These are phyloP conservation scores for Tardiomyces blankii DNA, from an alignment of 1,139 yeast species.

Conservation along the genomic window DNA sequence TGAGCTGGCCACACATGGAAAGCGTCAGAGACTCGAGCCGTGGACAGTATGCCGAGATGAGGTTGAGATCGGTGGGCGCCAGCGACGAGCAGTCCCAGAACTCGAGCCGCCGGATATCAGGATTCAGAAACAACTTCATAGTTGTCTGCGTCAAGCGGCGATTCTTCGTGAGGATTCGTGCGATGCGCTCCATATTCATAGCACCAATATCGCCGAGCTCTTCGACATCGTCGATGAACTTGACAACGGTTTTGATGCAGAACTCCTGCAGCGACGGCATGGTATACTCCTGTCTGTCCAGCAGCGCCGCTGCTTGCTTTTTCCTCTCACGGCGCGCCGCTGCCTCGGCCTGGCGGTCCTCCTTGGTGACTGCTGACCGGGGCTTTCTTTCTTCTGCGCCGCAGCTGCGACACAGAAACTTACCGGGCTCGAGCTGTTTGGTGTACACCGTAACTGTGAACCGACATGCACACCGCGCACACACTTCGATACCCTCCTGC, in stretches of 20 bases:
- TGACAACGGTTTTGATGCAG: slow-evolving; percentile 61
- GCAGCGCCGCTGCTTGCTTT: slow-evolving; percentile 70
- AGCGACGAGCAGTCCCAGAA: slow-evolving; percentile 92
- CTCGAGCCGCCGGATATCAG: slow-evolving; percentile 44
- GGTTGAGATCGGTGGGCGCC: slow-evolving; percentile 49
- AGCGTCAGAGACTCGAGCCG: slow-evolving; percentile 52
- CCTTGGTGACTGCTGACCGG: slow-evolving; percentile 28
- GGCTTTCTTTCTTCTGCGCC: slow-evolving; percentile 14
- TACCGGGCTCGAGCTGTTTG: slow-evolving; percentile 35
- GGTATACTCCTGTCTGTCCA: slow-evolving; percentile 50
- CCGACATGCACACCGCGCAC: slow-evolving; percentile 46
- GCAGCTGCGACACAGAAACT: slow-evolving; percentile 52
- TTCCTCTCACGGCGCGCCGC: slow-evolving; percentile 65
- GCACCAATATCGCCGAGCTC: slow-evolving; percentile 71
- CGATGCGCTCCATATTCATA: slow-evolving; percentile 50
- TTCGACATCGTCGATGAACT: slow-evolving; percentile 66
- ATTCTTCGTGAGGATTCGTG: slow-evolving; percentile 69
- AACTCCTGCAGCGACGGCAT: slow-evolving; percentile 71
- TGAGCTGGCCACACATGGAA: slow-evolving; percentile 89
- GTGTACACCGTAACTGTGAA: slow-evolving; percentile 61
- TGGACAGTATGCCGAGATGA: slow-evolving; percentile 75
- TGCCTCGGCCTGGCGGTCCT: slow-evolving; percentile 35
- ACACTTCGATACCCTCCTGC: slow-evolving; percentile 21
- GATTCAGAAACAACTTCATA: slow-evolving; percentile 56
- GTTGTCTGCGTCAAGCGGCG: slow-evolving; percentile 67